Base-by-base conservation (phyloP, 2,329 filamentous ascomycete genomes). In the Aspergillus sojae region DNA sequence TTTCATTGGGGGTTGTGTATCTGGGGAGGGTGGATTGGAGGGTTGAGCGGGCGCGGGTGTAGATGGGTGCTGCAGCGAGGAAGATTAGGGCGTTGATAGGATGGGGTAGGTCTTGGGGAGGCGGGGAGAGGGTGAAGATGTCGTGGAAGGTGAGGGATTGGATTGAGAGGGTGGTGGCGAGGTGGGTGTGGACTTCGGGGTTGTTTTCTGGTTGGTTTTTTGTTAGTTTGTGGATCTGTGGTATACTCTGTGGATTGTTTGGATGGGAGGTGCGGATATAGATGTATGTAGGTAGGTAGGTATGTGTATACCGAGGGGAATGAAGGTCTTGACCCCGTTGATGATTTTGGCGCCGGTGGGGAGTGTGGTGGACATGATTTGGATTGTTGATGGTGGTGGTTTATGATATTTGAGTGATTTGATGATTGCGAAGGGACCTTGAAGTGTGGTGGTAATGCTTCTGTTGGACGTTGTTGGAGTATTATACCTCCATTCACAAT, bases 21-120 rank as follows among this genome's bases (percentile, higher is more conserved):
- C 77, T 72, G 3, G 69, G 61, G 53, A 77, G 79, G 32, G 74
- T 72, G 4, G 74, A 75, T 64, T 81, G 77, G 67, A 85, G 79
- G 14, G 71, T 66, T n/a, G 72, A 74, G 48, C 83, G 82, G 16
- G 78, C 74, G 55, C 74, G 70, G 63, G 78, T 65, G 67, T 79
- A 83, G 57, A 81, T 77, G 19, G 75, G 72, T 65, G 19, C 68
- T 61, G 84, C 84, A 21, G 82, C 81, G 68, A 85, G 85, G 71
- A 86, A 81, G 57, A 88, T 79, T 9, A 88, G 73, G 9, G 84
- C 85, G 65, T 81, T 79, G n/a, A 78, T 81, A 0, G 85, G 85
- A 16, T 11, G 46, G 12, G 14, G 45, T 79, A n/a, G 62, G 83
- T 75, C 16, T 80, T 75, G 48, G 86, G 75, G 28, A 84, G 73